These are phyloP conservation scores for Hamamelis virginiana DNA, from an alignment of 164 flowering plant genomes.

Conservation along the genomic window DNA sequence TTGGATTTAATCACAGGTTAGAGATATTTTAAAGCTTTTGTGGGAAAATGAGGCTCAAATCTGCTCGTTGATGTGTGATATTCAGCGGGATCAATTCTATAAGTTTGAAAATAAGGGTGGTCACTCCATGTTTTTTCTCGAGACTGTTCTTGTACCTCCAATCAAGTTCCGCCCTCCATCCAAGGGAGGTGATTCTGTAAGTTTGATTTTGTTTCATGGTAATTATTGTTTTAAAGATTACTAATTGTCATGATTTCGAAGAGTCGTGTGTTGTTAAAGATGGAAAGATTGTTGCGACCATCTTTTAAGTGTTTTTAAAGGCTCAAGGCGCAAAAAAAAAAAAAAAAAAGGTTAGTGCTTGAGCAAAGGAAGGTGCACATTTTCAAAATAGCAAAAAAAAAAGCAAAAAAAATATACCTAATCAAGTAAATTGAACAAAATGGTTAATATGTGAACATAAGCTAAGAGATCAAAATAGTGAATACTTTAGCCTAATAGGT, in stretches of 20 bases:
- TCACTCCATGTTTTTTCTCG: conserved; percentile 73
- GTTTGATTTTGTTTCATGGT: conserved; percentile 15
- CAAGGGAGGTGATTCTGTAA: conserved; percentile 65
- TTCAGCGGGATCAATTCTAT: conserved; percentile 41
- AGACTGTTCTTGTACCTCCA: conserved; percentile 86
- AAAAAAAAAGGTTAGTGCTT: too few relatives aligned
- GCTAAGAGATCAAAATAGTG: too few relatives aligned
- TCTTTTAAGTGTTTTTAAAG: too few relatives aligned
- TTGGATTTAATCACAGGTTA: conserved; percentile 44
- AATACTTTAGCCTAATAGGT: too few relatives aligned
- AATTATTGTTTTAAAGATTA: not conserved
- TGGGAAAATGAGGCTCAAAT: conserved; percentile 78
- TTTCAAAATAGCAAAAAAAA: too few relatives aligned
- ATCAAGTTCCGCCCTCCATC: conserved; percentile 85
- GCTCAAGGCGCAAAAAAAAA: too few relatives aligned
- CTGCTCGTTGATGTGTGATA: conserved; percentile 66
- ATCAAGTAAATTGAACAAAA: too few relatives aligned
- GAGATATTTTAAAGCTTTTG: conserved; percentile 40
- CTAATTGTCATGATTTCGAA: not conserved
- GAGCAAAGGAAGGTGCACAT: too few relatives aligned
- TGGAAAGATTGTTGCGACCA: not conserved
- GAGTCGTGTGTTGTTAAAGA: not conserved
- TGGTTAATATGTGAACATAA: too few relatives aligned
- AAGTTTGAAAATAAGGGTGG: conserved; percentile 28
- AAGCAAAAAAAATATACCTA: too few relatives aligned